These are phyloP conservation scores for Lipomyces yamadae DNA, from an alignment of 805 yeast genomes.

Conservation along the genomic window DNA sequence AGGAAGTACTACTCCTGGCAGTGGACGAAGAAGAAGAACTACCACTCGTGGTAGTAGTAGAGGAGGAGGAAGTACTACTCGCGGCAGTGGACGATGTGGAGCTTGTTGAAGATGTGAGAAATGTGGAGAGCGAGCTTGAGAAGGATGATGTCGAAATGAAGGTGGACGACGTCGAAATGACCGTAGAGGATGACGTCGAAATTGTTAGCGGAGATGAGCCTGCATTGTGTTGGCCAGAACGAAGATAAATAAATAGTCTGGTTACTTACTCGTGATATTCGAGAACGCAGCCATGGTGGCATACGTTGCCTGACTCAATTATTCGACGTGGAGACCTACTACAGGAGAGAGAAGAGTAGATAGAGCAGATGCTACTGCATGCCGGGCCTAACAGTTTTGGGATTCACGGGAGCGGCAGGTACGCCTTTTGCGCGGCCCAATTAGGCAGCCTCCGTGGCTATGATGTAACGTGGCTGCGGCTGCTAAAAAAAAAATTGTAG, in stretches of 20 bases:
- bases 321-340: no score
- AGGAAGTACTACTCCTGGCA: neutral
- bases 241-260: neutral
- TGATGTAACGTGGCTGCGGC: neutral
- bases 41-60: constrained; percentile 5
- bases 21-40: neutral
- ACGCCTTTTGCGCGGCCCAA: neutral
- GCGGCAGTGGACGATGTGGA: constrained; percentile 8
- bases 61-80: constrained; percentile 7
- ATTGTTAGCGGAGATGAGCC: no score
- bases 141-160: neutral
- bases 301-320: neutral
- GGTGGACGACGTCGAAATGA: neutral
- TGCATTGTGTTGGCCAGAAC: no score
- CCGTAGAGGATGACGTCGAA: no score
- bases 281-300: neutral
- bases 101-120: neutral
- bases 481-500: neutral
- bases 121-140: neutral
- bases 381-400: no score
- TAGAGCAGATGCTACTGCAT: no score
- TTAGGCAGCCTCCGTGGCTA: neutral
- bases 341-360: no score
- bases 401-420: neutral
- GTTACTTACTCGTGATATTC: neutral